Evolutionary conservation across 2,329 filamentous ascomycete species (phyloP).

Genomic region (Trichoderma hamatum): DNA sequence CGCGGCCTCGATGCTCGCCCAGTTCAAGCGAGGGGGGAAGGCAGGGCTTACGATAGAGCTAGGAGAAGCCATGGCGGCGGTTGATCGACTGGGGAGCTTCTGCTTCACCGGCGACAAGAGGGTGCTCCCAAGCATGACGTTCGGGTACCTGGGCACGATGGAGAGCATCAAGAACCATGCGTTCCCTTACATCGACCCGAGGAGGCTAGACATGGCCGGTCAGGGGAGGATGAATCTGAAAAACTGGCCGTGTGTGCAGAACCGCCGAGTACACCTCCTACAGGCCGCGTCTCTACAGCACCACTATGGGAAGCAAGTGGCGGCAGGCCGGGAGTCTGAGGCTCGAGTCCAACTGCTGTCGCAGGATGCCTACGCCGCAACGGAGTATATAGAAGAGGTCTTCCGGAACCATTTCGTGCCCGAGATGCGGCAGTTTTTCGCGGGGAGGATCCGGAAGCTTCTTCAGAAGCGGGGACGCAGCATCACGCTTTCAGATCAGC

Average conservation of each 20-base stretch:
- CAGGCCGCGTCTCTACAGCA: background rate
- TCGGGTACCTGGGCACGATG: background rate
- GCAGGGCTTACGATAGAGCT: background rate
- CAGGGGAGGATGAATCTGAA: background rate
- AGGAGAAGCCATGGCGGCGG: background rate
- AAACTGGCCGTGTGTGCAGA: background rate
- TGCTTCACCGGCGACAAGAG: background rate
- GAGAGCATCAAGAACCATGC: no score
- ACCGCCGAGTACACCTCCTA: background rate
- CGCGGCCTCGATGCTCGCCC: background rate
- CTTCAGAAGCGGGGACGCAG: no score
- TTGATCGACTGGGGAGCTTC: background rate
- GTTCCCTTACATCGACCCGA: no score
- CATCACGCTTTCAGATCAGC: no score
- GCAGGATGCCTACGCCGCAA: no score
- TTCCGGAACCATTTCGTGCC: no score
- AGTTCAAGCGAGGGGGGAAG: background rate
- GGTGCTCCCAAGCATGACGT: background rate
- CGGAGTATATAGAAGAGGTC: no score
- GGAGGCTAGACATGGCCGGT: no score
- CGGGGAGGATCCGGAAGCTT: no score
- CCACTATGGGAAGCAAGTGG: background rate
- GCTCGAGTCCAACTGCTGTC: no score
- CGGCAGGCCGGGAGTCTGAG: no score
- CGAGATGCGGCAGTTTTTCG: no score